These are phyloP conservation scores for Mortierella sp. DNA, from an alignment of 371 early-diverging fungal genomes.

Conservation along the genomic window DNA sequence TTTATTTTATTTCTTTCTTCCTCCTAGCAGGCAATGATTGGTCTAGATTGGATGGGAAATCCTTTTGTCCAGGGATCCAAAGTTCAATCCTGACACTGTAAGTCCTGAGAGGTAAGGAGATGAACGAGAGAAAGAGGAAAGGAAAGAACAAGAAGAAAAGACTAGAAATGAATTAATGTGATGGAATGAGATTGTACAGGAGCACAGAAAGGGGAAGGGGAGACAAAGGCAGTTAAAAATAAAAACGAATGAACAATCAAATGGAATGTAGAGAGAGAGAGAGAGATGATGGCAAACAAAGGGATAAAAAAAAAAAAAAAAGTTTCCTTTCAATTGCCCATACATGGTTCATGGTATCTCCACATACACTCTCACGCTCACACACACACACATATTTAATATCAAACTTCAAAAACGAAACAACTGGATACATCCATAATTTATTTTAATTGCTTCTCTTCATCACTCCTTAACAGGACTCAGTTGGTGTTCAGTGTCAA, in stretches of 20 bases:
- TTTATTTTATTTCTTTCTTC: background rate
- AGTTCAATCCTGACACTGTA: no score
- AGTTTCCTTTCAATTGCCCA: no score
- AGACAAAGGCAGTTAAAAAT: background rate
- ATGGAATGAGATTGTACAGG: no score
- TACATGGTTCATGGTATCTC: background rate
- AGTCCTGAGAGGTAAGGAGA: background rate
- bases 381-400: background rate
- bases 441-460: background rate
- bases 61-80: no score
- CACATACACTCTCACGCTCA: background rate
- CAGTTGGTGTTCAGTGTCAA: constrained; percentile 17
- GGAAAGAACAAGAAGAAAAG: no score
- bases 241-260: background rate
- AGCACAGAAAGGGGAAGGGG: background rate
- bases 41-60: no score
- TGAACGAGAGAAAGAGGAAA: background rate
- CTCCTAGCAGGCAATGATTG: no score
- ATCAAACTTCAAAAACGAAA: background rate
- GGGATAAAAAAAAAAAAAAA: background rate
- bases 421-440: background rate
- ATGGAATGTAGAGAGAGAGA: background rate
- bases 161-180: background rate
- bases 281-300: background rate
- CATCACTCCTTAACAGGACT: constrained; percentile 1